Base-by-base conservation (phyloP, 2,329 filamentous ascomycete genomes). In the Venturiaceae sp. region DNA sequence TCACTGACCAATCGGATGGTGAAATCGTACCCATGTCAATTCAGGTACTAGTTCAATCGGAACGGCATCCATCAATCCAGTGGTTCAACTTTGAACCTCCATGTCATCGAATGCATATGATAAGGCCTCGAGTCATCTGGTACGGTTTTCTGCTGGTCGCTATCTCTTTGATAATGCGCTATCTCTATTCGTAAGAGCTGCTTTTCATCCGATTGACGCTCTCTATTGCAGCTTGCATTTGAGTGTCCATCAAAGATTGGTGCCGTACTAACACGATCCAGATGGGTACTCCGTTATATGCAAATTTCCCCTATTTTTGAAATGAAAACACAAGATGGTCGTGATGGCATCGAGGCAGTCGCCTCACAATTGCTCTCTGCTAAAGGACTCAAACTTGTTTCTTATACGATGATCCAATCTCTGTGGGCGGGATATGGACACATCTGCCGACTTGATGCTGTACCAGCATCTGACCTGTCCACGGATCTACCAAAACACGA, bases 381-480 rank as follows among this genome's bases (percentile, higher is more conserved):
- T 5, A 61, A 66, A 7, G 67, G 65, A 19, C 57, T 69, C 7
- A 58, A 60, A 9, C 58, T 72, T 3, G 61, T 67, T 34, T 66
- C 64, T 0, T 14, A 67, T 6, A 61, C 66, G 19, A 56, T 63
- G 2, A 63, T 77, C 3, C 75, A 78, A 57, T 74, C 71, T 1
- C 63, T 78, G 0, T 78, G 76, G 75, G 75, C 75, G 13, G 76
- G 76, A 0, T 79, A 78, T 53, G 76, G 76, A 3, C 66, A 82
- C 41, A 82, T 86, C 57, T 84, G 80, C 65, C 74, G 77, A 13
- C 64, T 86, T 32, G 74, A 67, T 2, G 81, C 80, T 34, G 62
- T 62, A 2, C 61, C 61, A 28, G 58, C 44, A 53, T n/a, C 33
- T 19, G 55, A 58, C 13, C 58, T 33, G 3, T 59, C 60, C 21